Base-by-base conservation (phyloP, 2,329 filamentous ascomycete genomes). In the Colletotrichum filicis region DNA sequence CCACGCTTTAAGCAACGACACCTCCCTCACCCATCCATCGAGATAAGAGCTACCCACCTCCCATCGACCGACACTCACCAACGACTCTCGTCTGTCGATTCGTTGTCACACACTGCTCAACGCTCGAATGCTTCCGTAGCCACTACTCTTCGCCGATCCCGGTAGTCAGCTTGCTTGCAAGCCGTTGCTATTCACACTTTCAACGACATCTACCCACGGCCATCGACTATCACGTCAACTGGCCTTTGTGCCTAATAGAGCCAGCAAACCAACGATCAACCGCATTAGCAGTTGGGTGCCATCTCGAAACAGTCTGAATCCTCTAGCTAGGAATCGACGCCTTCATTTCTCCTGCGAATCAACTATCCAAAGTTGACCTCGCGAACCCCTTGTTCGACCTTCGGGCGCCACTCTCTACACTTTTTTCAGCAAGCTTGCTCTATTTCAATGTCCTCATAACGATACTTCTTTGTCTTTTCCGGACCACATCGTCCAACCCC, bases 371-470 rank as follows among this genome's bases (percentile, higher is more conserved):
- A 56, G 66, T 46, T 61, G 46, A 71, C 37, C 56, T 72, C 46
- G 68, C 59, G 8, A 61, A 24, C 28, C 62, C n/a, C 9, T 35
- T 8, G 57, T 58, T 66, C 66, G 42, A 72, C 59, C 58, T 73
- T 19, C 52, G 71, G 71, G 56, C 56, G 30, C 53, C 67, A 66
- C 55, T 37, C 56, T 71, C 65, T 56, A 55, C 26, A 49, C 62
- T 62, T 68, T 78, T 61, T 26, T 56, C 49, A 60, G 32, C 75
- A 80, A 74, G 71, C 64, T 70, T 70, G 62, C 35, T 61, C 49
- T 60, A 74, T 78, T 77, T 80, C 80, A 79, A 86, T 86, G 84
- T 85, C 80, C 79, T 80, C 76, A 82, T 86, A 86, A 86, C 84
- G 84, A 83, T 79, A 79, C 68, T 78, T 77, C 75, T 79, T 79